Percentiles rank a stretch among this genome's conserved stretches.
These are phyloP conservation scores for Populus deltoides DNA, from an alignment of 345 rosid species.

Conservation along the genomic window DNA sequence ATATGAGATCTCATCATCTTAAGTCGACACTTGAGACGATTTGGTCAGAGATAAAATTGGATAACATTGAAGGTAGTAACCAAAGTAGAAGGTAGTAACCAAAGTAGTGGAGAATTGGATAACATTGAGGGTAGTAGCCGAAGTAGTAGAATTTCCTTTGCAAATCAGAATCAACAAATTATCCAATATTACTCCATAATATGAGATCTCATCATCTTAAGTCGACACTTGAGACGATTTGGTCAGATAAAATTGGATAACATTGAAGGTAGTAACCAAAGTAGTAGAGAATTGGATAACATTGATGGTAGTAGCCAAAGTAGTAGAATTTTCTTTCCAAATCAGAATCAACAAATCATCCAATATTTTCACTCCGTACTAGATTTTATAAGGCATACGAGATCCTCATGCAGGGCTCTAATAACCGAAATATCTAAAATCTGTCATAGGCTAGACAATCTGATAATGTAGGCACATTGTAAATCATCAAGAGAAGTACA, in stretches of 20 bases:
- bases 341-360: background rate
- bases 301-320: background rate
- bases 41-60: too few relatives aligned
- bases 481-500: background rate
- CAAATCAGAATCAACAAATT: background rate
- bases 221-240: too few relatives aligned
- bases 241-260: too few relatives aligned
- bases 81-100: background rate
- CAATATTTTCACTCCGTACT: background rate
- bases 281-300: too few relatives aligned
- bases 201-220: too few relatives aligned
- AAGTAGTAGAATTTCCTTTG: background rate
- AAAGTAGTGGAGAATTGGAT: background rate
- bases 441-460: background rate
- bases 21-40: too few relatives aligned
- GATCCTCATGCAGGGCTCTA: background rate
- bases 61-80: too few relatives aligned
- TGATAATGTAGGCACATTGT: background rate
- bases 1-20: too few relatives aligned
- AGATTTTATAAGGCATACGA: background rate
- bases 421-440: background rate
- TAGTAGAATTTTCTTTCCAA: background rate
- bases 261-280: background rate
- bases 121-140: too few relatives aligned
- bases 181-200: background rate